Evolutionary conservation across 208 protist genomes (phyloP).

Genomic region (Leishmania guyanensis): DNA sequence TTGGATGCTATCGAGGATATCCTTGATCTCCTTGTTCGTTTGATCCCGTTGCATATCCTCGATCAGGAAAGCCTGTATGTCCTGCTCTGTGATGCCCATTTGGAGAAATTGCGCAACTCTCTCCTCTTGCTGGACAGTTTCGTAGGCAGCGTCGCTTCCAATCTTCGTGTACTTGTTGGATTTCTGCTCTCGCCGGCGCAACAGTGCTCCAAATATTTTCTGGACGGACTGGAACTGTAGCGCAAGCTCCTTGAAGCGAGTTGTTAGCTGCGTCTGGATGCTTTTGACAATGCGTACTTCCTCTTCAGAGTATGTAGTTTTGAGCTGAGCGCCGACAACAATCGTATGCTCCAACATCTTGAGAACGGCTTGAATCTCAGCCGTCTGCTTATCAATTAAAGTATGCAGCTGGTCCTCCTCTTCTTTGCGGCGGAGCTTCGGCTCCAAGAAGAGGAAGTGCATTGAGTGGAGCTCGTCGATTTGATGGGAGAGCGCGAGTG

Average conservation of each 20-base stretch:
- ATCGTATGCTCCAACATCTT: constrained; percentile 75
- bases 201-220: constrained; percentile 53
- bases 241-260: constrained; percentile 41
- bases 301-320: constrained; percentile 46
- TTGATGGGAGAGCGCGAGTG: constrained; percentile 9
- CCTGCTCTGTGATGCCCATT: constrained; percentile 78
- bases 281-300: constrained; percentile 52
- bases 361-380: constrained; percentile 48
- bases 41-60: constrained; percentile 68
- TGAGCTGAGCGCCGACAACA: constrained; percentile 42
- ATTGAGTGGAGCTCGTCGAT: constrained; percentile 45
- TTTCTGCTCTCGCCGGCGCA: constrained; percentile 60
- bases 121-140: constrained; percentile 62
- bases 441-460: constrained; percentile 52
- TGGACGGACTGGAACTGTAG: constrained; percentile 58
- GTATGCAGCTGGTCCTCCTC: constrained; percentile 42
- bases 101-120: constrained; percentile 66
- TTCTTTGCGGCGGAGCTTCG: constrained; percentile 56
- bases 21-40: constrained; percentile 71
- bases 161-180: constrained; percentile 58
- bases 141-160: constrained; percentile 52
- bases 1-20: constrained; percentile 79
- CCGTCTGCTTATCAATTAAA: constrained; percentile 41
- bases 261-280: constrained; percentile 49
- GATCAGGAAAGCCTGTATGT: constrained; percentile 75